phyloP scores from a whole-genome alignment of 116 monocot species.

The Cymodocea nodosa region DNA sequence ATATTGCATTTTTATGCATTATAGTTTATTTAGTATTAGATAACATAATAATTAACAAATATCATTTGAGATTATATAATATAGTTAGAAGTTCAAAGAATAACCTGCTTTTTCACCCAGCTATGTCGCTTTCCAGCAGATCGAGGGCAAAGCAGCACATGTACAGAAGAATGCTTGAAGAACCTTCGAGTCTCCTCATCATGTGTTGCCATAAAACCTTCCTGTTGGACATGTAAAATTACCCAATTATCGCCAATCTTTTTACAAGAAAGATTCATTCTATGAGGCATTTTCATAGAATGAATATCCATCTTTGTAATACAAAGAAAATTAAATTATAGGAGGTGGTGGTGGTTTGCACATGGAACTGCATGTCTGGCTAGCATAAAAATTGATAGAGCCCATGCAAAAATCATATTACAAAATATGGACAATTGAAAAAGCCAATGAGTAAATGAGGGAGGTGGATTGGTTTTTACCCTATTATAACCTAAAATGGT shows the following conservation, averaged over 20 bases:
- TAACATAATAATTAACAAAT: too few relatives aligned
- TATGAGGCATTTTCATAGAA: too few relatives aligned
- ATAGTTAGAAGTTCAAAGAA: neutral
- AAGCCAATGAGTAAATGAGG: neutral
- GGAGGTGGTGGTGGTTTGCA: too few relatives aligned
- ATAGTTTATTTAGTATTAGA: too few relatives aligned
- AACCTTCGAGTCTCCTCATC: slow-evolving; percentile 90
- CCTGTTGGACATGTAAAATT: slow-evolving; percentile 26
- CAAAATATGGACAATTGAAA: neutral
- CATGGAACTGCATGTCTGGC: too few relatives aligned
- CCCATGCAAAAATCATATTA: neutral
- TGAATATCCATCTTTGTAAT: too few relatives aligned
- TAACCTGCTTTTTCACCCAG: slow-evolving; percentile 68
- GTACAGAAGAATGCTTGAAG: slow-evolving; percentile 86
- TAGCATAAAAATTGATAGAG: too few relatives aligned
- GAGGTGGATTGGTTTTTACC: slow-evolving; percentile 10
- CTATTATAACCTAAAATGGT: slow-evolving; percentile 58
- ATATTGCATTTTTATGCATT: too few relatives aligned
- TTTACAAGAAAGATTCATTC: neutral
- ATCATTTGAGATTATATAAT: neutral
- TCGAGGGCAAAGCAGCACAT: slow-evolving; percentile 82
- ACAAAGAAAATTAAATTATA: too few relatives aligned
- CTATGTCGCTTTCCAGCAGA: slow-evolving; percentile 81
- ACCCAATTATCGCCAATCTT: too few relatives aligned
- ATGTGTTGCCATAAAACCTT: slow-evolving; percentile 71